These are phyloP conservation scores for Pseudoturritis turrita DNA, from an alignment of 345 rosid genomes.

Conservation along the genomic window DNA sequence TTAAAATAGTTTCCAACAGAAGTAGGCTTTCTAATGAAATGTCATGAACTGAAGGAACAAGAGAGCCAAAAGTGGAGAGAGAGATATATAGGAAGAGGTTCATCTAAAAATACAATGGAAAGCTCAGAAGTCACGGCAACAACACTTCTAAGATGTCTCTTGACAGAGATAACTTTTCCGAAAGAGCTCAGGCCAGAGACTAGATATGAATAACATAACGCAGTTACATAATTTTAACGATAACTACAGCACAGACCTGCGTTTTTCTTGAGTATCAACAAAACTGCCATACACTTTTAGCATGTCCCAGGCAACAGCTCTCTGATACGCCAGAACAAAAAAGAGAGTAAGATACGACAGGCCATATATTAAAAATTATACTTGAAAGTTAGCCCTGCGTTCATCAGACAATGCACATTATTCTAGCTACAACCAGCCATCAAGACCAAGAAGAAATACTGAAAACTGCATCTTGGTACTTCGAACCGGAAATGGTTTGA, in stretches of 20 bases:
- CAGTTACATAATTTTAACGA: not conserved
- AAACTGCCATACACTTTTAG: conserved; percentile 80
- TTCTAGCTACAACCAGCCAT: conserved; percentile 10
- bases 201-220: not conserved
- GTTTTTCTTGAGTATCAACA: conserved; percentile 68
- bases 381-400: not conserved
- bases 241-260: conserved; percentile 52
- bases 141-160: conserved; percentile 11
- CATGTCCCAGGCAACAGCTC: conserved; percentile 96
- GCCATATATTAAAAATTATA: not conserved
- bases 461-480: not conserved
- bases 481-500: not conserved
- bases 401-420: conserved; percentile 5
- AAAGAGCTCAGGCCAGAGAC: conserved; percentile 10
- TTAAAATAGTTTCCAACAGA: conserved; percentile 16
- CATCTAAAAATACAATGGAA: not conserved
- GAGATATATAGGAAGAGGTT: not conserved
- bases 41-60: not conserved
- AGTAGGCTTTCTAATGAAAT: conserved; percentile 19
- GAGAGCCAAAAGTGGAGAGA: conserved; percentile 8
- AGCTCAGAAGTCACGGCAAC: not conserved
- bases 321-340: conserved; percentile 36
- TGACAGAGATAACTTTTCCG: conserved; percentile 13
- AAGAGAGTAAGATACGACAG: not conserved
- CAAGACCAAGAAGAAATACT: not conserved